These are phyloP conservation scores for Picea mariana DNA, from an alignment of 83 land plant species.

Conservation along the genomic window DNA sequence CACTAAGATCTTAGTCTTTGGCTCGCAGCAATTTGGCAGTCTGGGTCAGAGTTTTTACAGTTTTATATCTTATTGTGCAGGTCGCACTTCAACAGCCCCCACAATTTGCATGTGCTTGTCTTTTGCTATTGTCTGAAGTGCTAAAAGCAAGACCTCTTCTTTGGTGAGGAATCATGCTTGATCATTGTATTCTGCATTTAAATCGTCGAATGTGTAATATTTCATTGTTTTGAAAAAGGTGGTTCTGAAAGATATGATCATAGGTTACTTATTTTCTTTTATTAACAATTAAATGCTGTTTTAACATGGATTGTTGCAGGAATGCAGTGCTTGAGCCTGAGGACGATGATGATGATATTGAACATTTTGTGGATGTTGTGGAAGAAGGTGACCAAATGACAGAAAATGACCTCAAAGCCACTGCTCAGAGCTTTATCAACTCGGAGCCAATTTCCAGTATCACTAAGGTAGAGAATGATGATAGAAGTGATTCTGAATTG, in stretches of 20 bases:
- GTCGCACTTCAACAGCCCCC: constrained; percentile 95
- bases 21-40: neutral
- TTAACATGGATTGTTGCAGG: constrained; percentile 42
- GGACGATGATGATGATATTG: constrained; percentile 76
- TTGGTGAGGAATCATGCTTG: constrained; percentile 54
- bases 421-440: neutral
- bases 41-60: neutral
- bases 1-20: neutral
- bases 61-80: constrained; percentile 34
- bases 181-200: neutral
- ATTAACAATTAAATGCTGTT: neutral
- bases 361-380: constrained; percentile 84
- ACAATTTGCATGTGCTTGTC: constrained; percentile 94
- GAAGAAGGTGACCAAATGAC: constrained; percentile 46
- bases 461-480: neutral
- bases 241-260: neutral
- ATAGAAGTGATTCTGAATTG: constrained; percentile 2
- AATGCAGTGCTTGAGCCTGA: constrained; percentile 78
- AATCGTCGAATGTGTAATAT: neutral
- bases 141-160: constrained; percentile 89
- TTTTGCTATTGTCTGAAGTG: constrained; percentile 89
- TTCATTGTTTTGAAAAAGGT: neutral
- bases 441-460: neutral
- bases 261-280: neutral
- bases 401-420: neutral